Conservation (phyloP, 805 yeast genomes). For the Candida bentonensis region DNA sequence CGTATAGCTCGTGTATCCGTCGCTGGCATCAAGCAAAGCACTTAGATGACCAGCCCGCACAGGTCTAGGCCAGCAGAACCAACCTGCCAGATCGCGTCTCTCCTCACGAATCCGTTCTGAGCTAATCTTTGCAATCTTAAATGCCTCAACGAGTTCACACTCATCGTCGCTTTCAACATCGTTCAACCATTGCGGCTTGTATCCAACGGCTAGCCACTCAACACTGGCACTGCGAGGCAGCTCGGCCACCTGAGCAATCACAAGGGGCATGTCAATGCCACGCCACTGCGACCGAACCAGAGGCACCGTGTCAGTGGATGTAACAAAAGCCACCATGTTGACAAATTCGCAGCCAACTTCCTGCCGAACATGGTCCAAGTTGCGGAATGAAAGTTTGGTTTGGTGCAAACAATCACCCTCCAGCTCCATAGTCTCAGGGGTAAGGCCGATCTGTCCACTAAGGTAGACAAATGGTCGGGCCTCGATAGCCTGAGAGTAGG, state of each 20-base stretch:
- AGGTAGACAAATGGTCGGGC: conserved; percentile 38
- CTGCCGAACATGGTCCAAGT: conserved; percentile 49
- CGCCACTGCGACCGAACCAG: conserved; percentile 5
- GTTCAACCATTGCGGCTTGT: conserved; percentile 2
- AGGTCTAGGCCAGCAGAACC: background rate
- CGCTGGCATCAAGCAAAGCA: background rate
- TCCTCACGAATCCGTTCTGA: background rate
- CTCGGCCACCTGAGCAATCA: conserved; percentile 11
- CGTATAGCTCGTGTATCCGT: background rate
- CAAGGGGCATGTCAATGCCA: conserved; percentile 6
- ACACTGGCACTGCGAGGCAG: conserved; percentile 18
- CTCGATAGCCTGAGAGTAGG: conserved; percentile 79
- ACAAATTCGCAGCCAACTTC: conserved; percentile 34
- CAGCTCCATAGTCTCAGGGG: conserved; percentile 57
- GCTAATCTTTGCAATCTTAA: background rate
- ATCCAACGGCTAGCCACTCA: conserved; percentile 18
- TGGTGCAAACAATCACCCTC: conserved; percentile 21
- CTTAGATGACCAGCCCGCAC: background rate
- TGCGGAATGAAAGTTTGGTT: conserved; percentile 54
- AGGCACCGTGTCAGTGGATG: conserved; percentile 3
- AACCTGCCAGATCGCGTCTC: background rate
- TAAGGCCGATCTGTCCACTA: conserved; percentile 85
- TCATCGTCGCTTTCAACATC: conserved; percentile 6
- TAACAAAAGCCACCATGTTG: conserved; percentile 29
- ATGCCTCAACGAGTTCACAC: conserved; percentile 1